A percentile compares a stretch with the other conserved stretches of the same genome.
Conservation (phyloP, 371 early-diverging fungal species). For the Mucor plumbeus region DNA sequence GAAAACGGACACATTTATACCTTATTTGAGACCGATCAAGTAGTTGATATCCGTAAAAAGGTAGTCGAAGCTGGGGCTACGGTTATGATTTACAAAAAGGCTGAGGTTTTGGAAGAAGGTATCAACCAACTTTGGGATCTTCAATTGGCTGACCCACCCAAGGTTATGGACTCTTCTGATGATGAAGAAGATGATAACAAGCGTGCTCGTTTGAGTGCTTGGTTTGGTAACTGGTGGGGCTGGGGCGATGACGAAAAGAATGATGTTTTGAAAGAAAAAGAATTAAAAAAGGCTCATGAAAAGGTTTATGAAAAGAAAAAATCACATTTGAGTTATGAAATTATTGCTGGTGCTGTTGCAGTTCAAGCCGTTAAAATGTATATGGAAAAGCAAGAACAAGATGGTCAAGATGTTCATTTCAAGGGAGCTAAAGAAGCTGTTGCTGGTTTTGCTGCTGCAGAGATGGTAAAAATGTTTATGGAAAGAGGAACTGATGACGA, state of each 20-base stretch:
- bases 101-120: conserved; percentile 31
- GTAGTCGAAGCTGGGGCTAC: conserved; percentile 34
- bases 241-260: conserved; percentile 40
- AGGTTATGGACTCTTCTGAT: conserved; percentile 41
- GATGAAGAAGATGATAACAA: conserved; percentile 49
- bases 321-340: conserved; percentile 51
- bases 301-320: conserved; percentile 52
- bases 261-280: conserved; percentile 38
- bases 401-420: conserved; percentile 45
- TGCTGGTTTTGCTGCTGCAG: conserved; percentile 56
- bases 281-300: conserved; percentile 44
- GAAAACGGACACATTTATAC: conserved; percentile 41
- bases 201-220: conserved; percentile 42
- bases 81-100: conserved; percentile 44
- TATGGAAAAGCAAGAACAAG: conserved; percentile 46
- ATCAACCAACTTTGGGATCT: conserved; percentile 45
- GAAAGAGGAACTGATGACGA: conserved; percentile 36
- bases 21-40: conserved; percentile 31
- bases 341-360: conserved; percentile 68
- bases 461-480: conserved; percentile 39
- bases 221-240: conserved; percentile 54
- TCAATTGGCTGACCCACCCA: conserved; percentile 48
- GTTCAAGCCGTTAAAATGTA: conserved; percentile 59
- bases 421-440: conserved; percentile 56
- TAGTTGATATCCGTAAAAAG: conserved; percentile 44